Evolutionary conservation across 768 basidiomycete genomes (phyloP).

Genomic region (Lactarius tabidus): DNA sequence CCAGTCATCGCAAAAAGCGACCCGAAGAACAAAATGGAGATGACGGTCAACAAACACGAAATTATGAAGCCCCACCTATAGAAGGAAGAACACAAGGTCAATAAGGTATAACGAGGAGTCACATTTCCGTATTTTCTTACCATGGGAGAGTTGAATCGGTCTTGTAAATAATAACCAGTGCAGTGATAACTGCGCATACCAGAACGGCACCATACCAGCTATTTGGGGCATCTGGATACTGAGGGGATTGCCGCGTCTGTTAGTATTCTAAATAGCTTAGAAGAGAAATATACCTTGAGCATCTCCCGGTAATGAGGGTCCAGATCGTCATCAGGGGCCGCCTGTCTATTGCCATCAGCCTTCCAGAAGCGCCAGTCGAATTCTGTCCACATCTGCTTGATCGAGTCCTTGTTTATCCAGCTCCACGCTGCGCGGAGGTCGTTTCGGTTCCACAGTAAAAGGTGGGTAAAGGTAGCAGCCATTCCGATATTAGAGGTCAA

Average conservation of each 20-base stretch:
- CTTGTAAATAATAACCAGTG: conserved; percentile 44
- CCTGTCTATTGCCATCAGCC: conserved; percentile 35
- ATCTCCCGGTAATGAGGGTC: conserved; percentile 50
- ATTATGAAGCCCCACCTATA: conserved; percentile 46
- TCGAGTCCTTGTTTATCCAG: conserved; percentile 40
- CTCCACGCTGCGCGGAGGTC: conserved; percentile 44
- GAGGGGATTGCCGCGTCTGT: background rate
- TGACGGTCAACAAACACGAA: conserved; percentile 39
- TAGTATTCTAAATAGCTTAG: background rate
- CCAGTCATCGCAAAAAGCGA: conserved; percentile 46
- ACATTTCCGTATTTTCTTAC: conserved; percentile 28
- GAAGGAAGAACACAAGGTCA: background rate
- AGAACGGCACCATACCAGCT: conserved; percentile 35
- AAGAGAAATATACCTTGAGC: conserved; percentile 38
- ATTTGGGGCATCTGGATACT: conserved; percentile 37
- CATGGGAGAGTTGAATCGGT: conserved; percentile 48
- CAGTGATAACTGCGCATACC: conserved; percentile 31
- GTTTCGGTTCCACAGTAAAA: conserved; percentile 45
- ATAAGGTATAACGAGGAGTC: background rate
- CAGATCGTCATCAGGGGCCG: conserved; percentile 33
- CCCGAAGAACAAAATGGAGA: conserved; percentile 48
- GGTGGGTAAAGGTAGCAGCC: conserved; percentile 48
- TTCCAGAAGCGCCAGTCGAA: conserved; percentile 43
- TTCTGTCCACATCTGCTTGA: conserved; percentile 34
- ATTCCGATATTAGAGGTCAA: conserved; percentile 44